A percentile compares a stretch with the other conserved stretches of the same genome.
Conservation (phyloP, 306 rosid genomes). For the Cucumis cinereus region DNA sequence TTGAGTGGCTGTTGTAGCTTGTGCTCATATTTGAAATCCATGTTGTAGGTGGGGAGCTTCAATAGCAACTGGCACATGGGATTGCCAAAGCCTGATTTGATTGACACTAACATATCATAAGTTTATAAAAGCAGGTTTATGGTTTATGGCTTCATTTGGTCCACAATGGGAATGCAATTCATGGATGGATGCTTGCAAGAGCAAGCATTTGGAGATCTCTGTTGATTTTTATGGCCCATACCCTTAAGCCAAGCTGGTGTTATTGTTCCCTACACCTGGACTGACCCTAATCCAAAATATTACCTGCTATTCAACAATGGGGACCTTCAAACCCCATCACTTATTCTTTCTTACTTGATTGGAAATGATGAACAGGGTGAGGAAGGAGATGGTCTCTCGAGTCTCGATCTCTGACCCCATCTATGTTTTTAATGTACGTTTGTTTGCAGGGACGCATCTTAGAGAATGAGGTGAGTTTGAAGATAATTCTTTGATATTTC, state of each 20-base stretch:
- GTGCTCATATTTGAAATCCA: neutral
- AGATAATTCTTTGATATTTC: neutral
- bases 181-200: constrained; percentile 6
- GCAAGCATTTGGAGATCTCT: neutral
- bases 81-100: constrained; percentile 2
- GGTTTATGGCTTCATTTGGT: constrained; percentile 2
- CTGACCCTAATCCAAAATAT: neutral
- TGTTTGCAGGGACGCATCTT: neutral
- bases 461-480: neutral
- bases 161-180: neutral
- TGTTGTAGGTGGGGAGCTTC: constrained; percentile 7
- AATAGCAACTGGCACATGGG: constrained; percentile 8
- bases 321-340: neutral
- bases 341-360: neutral
- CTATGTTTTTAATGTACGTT: neutral
- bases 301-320: neutral
- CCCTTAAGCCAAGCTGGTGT: neutral
- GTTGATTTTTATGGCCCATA: constrained; percentile 5
- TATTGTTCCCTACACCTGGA: constrained; percentile 1
- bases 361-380: neutral
- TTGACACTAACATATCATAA: neutral
- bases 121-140: neutral
- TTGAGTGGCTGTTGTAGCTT: constrained; percentile 6
- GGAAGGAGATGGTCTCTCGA: neutral
- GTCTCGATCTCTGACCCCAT: neutral